These are phyloP conservation scores for Rhodotorula graminis DNA, from an alignment of 768 basidiomycete species.

Conservation along the genomic window DNA sequence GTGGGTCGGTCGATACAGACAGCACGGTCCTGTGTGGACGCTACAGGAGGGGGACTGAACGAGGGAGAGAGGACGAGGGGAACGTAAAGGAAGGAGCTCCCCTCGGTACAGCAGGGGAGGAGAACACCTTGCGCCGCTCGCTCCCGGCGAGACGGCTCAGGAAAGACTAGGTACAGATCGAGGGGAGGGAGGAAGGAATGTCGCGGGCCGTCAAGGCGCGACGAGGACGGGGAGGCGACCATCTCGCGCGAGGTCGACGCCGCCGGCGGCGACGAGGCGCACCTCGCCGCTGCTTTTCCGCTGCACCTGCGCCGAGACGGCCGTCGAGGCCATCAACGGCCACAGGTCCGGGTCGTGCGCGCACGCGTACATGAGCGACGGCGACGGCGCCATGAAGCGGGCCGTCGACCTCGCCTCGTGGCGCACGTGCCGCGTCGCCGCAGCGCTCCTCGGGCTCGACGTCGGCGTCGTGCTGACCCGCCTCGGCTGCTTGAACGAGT, in stretches of 20 bases:
- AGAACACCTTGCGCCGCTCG: no score
- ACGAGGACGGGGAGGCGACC: not conserved
- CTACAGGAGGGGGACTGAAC: no score
- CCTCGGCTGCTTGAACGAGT: not conserved
- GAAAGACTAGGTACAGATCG: not conserved
- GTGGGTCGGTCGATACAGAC: not conserved
- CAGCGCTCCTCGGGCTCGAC: no score
- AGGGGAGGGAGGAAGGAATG: not conserved
- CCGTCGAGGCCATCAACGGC: slow-evolving; percentile 2
- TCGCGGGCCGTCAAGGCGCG: not conserved
- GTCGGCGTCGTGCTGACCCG: no score
- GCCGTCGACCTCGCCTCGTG: no score
- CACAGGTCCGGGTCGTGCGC: slow-evolving; percentile 19
- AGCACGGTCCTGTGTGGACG: no score
- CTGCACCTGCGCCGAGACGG: not conserved
- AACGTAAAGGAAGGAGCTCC: no score
- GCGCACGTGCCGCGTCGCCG: no score
- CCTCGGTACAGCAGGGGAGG: no score
- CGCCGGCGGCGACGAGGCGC: not conserved
- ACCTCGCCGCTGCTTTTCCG: not conserved
- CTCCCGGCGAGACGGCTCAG: no score
- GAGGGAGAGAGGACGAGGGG: no score
- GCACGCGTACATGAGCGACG: slow-evolving; percentile 5
- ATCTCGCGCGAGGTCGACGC: not conserved
- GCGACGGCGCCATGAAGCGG: slow-evolving; percentile 5